These are phyloP conservation scores for Didymella sp. DNA, from an alignment of 2,329 filamentous ascomycete species.

Conservation along the genomic window DNA sequence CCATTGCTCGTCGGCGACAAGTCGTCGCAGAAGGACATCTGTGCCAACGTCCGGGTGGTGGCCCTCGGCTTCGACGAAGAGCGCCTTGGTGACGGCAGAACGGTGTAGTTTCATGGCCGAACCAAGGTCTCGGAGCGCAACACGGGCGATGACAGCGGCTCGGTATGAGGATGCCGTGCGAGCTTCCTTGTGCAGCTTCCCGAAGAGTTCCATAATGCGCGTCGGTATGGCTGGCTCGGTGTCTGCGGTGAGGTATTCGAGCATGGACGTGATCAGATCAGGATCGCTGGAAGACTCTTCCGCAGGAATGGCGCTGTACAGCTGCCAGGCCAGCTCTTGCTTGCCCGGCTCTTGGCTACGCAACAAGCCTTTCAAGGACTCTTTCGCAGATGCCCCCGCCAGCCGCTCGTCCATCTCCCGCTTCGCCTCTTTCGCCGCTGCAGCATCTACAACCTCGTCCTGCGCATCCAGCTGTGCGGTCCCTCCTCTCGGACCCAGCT, in stretches of 20 bases:
- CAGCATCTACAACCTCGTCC: conserved; percentile 19
- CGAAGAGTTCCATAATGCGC: conserved; percentile 57
- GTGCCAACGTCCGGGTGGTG: conserved; percentile 33
- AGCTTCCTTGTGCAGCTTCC: conserved; percentile 45
- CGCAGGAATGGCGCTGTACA: conserved; percentile 44
- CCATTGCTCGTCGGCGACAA: conserved; percentile 46
- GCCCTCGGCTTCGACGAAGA: conserved; percentile 8
- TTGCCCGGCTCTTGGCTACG: conserved; percentile 22
- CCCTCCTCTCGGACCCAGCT: not conserved
- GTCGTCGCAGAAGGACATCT: conserved; percentile 39
- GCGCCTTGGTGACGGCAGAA: not conserved
- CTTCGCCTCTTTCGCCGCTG: conserved; percentile 22
- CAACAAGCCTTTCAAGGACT: conserved; percentile 31
- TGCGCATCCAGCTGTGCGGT: not conserved
- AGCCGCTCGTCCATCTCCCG: conserved; percentile 31
- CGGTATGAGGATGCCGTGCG: conserved; percentile 56
- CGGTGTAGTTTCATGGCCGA: conserved; percentile 51
- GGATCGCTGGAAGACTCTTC: not conserved
- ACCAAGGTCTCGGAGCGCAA: conserved; percentile 51
- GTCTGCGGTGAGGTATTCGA: conserved; percentile 39
- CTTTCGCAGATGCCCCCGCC: conserved; percentile 23
- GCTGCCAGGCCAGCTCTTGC: conserved; percentile 47
- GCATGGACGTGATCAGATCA: conserved; percentile 29
- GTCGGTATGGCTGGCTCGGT: conserved; percentile 47
- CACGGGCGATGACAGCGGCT: conserved; percentile 53